Percentiles rank a stretch among this genome's conserved stretches.
Conservation (phyloP, 2,329 filamentous ascomycete genomes). For the Xenosphaeropsis pyriputrescens region DNA sequence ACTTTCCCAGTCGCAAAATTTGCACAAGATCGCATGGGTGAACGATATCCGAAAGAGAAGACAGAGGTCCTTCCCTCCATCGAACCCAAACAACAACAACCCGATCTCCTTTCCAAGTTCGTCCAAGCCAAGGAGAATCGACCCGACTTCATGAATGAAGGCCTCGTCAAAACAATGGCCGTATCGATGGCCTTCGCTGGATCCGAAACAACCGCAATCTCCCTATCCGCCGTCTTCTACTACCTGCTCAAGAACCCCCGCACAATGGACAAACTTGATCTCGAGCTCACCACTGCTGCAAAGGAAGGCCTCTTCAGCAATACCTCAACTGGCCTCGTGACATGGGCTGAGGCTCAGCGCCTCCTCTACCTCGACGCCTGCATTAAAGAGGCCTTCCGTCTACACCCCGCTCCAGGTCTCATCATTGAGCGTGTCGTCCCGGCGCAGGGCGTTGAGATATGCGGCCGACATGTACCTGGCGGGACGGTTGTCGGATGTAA, state of each 20-base stretch:
- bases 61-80: slow-evolving; percentile 7
- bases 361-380: slow-evolving; percentile 65
- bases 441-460: slow-evolving; percentile 44
- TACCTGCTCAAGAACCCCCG: slow-evolving; percentile 50
- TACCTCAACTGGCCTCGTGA: slow-evolving; percentile 43
- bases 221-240: slow-evolving; percentile 58
- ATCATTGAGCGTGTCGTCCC: slow-evolving; percentile 63
- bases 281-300: slow-evolving; percentile 47
- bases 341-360: slow-evolving; percentile 53
- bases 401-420: slow-evolving; percentile 61
- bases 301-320: slow-evolving; percentile 33
- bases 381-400: slow-evolving; percentile 63
- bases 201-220: slow-evolving; percentile 68
- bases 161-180: slow-evolving; percentile 54
- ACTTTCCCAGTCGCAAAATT: slow-evolving; percentile 64
- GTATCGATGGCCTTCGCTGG: slow-evolving; percentile 63
- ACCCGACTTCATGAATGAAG: slow-evolving; percentile 58
- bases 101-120: slow-evolving; percentile 59
- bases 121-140: slow-evolving; percentile 51
- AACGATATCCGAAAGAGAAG: slow-evolving; percentile 35
- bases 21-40: slow-evolving; percentile 49
- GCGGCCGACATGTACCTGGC: slow-evolving; percentile 44
- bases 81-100: slow-evolving; percentile 6
- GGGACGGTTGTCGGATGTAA: slow-evolving; percentile 64
- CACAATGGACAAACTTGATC: slow-evolving; percentile 36